These are phyloP conservation scores for Talaromyces liani DNA, from an alignment of 495 filamentous ascomycete genomes.

Conservation along the genomic window DNA sequence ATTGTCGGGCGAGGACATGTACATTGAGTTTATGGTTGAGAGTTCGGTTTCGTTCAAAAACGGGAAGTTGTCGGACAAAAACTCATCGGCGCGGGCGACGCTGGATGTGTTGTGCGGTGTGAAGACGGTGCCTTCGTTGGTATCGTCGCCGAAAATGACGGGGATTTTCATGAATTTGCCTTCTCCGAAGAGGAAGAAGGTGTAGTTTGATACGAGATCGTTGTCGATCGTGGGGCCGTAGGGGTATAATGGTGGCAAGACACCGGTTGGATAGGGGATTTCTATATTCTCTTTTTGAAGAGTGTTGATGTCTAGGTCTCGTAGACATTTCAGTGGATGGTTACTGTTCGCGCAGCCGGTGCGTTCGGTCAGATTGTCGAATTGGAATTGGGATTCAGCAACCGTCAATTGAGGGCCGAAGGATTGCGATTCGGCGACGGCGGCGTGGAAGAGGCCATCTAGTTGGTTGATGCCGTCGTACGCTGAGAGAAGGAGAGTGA, in stretches of 20 bases:
- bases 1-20: slow-evolving; percentile 39
- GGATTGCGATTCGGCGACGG: slow-evolving; percentile 57
- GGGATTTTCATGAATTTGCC: slow-evolving; percentile 63
- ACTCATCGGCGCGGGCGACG: slow-evolving; percentile 39
- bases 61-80: slow-evolving; percentile 58
- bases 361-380: slow-evolving; percentile 51
- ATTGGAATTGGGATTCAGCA: slow-evolving; percentile 55
- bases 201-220: slow-evolving; percentile 51
- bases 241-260: slow-evolving; percentile 43
- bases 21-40: slow-evolving; percentile 47
- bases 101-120: slow-evolving; percentile 42
- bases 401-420: slow-evolving; percentile 55
- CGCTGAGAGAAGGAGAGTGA: slow-evolving; percentile 59
- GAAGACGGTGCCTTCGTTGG: slow-evolving; percentile 65
- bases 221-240: slow-evolving; percentile 54
- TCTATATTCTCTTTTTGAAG: slow-evolving; percentile 48
- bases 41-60: slow-evolving; percentile 46
- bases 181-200: slow-evolving; percentile 48
- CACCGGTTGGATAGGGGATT: slow-evolving; percentile 46
- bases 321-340: slow-evolving; percentile 53
- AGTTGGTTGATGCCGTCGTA: slow-evolving; percentile 44
- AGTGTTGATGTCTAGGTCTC: slow-evolving; percentile 34
- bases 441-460: slow-evolving; percentile 53
- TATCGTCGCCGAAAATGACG: slow-evolving; percentile 61
- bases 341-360: slow-evolving; percentile 40